Percentiles rank a stretch among this genome's conserved stretches.
Evolutionary conservation across 345 rosid species (phyloP).

Genomic region (Eucalyptus curtisii): DNA sequence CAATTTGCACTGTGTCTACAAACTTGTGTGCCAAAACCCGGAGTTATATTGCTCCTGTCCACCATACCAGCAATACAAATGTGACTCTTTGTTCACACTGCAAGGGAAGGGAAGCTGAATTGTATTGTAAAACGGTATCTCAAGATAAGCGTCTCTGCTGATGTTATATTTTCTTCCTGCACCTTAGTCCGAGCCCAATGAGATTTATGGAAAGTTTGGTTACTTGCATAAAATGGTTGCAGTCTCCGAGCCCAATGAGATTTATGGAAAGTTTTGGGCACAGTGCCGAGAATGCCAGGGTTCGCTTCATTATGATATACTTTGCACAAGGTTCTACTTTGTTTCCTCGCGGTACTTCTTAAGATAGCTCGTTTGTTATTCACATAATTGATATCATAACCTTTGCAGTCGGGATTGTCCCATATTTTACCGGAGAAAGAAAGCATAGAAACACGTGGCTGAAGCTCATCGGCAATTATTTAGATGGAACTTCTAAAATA

Average conservation of each 20-base stretch:
- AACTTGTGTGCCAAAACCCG: neutral
- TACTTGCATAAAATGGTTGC: constrained; percentile 4
- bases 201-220: constrained; percentile 48
- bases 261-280: constrained; percentile 82
- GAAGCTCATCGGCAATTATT: constrained; percentile 69
- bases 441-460: constrained; percentile 89
- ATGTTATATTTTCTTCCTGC: neutral
- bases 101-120: constrained; percentile 93
- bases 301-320: constrained; percentile 97
- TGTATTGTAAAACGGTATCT: constrained; percentile 76
- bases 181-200: constrained; percentile 45
- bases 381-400: neutral
- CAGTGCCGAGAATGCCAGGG: constrained; percentile 96
- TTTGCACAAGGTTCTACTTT: constrained; percentile 68
- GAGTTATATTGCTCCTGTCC: neutral
- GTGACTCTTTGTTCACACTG: constrained; percentile 72
- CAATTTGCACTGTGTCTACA: neutral
- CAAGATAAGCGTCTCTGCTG: constrained; percentile 33
- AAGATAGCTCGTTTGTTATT: neutral
- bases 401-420: constrained; percentile 85
- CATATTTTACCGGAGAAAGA: constrained; percentile 88
- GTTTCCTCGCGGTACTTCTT: neutral
- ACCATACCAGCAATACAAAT: constrained; percentile 29
- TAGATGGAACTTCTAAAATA: constrained; percentile 53
- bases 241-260: constrained; percentile 73